Base-by-base conservation (phyloP, 768 basidiomycete species). In the Pisolithus microcarpus region DNA sequence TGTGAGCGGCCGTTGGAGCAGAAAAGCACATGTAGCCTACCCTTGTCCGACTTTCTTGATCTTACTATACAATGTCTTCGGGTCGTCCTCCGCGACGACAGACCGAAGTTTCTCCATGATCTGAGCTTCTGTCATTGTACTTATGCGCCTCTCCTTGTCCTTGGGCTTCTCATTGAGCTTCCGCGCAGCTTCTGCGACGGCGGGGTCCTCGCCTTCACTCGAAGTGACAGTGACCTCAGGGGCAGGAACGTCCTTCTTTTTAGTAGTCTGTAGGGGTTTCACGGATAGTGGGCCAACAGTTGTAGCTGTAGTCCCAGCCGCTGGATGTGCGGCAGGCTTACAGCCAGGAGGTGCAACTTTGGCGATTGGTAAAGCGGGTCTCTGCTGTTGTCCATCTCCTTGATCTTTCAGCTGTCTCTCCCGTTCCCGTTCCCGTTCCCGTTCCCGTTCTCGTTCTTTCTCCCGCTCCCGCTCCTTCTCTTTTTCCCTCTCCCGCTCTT, bases 1-100 rank as follows among this genome's bases (percentile, higher is more conserved):
- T 48, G 53, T 46, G 48, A 46, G 47, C 54, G 42, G 38, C 28
- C n/a, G 31, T 6, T 4, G 24, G 4, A 1, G 43, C 38, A 51
- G 46, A 30, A 40, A 54, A 58, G 39, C 18, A 42, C 54, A 34
- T 10, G 77, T 13, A 5, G 5, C 90, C 67, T 66, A 96, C 92
- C 93, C 95, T 68, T 99, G 95, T 31, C 95, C 95, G 54, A 99
- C 91, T 73, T 98, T 99, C 75, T 91, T 93, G 68, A 97, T 96
- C 77, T 96, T 97, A 60, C 86, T 88, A 69, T 97, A 99, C 18
- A 95, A 65, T 58, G 76, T 61, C 70, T 89, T 92, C 21, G 95
- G 95, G 65, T 98, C 95, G 19, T 91, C 85, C 39, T 79, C 72
- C 39, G 78, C 82, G 43, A 97, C 94, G 1, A 98, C 93, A 56